Conservation (phyloP, 495 filamentous ascomycete genomes). For the Penicillium subrubescens region DNA sequence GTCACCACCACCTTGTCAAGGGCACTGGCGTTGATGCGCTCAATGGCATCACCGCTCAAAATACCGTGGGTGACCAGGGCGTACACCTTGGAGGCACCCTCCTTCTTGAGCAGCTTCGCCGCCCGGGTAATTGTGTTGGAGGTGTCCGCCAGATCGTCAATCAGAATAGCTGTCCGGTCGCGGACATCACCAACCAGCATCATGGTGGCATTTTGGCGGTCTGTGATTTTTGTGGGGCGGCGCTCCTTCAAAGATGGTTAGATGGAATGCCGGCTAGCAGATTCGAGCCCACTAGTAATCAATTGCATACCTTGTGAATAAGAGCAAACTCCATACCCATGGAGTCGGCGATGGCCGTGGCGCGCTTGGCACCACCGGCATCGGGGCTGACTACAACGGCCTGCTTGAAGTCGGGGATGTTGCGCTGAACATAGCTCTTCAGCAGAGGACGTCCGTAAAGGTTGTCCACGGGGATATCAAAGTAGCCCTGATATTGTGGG, state of each 20-base stretch:
- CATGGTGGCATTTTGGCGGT: slow-evolving; percentile 96
- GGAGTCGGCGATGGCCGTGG: slow-evolving; percentile 93
- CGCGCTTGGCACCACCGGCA: slow-evolving; percentile 93
- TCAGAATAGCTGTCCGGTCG: slow-evolving; percentile 78
- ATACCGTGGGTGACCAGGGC: slow-evolving; percentile 94
- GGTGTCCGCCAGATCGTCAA: slow-evolving; percentile 95
- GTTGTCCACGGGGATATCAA: slow-evolving; percentile 98
- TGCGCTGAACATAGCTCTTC: slow-evolving; percentile 84
- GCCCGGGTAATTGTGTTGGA: slow-evolving; percentile 96
- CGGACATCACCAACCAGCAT: slow-evolving; percentile 93
- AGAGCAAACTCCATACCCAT: slow-evolving; percentile 92
- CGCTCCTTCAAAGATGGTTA: slow-evolving; percentile 68
- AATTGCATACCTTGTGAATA: slow-evolving; percentile 85
- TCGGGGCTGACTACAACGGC: slow-evolving; percentile 95
- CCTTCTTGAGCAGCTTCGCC: slow-evolving; percentile 94
- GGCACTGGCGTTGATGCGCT: slow-evolving; percentile 86
- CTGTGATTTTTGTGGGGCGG: slow-evolving; percentile 88
- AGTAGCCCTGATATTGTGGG: slow-evolving; percentile 98
- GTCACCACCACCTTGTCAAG: slow-evolving; percentile 92
- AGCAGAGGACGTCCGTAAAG: slow-evolving; percentile 86
- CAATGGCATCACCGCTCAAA: slow-evolving; percentile 90
- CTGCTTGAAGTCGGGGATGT: slow-evolving; percentile 83
- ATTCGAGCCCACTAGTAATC: slow-evolving; percentile 14
- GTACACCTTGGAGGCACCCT: slow-evolving; percentile 84
- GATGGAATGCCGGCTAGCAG: slow-evolving; percentile 8